Conservation (phyloP, 495 filamentous ascomycete genomes). For the Elasticomyces elasticus region DNA sequence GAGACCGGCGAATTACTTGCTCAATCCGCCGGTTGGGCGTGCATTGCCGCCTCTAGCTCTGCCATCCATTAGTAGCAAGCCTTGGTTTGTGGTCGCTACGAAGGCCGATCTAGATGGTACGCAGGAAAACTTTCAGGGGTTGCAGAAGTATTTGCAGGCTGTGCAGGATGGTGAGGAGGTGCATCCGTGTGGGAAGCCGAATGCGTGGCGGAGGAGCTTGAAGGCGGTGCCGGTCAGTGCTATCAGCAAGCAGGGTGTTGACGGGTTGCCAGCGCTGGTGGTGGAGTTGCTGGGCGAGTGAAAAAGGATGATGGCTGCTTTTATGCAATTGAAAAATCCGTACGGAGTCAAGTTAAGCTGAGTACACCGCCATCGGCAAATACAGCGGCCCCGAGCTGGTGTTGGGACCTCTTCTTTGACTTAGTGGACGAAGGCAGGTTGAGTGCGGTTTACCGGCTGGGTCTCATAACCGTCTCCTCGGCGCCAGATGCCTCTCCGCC, state of each 20-base stretch:
- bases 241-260: conserved; percentile 71
- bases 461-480: no score
- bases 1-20: background rate
- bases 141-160: conserved; percentile 57
- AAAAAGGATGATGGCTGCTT: background rate
- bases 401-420: no score
- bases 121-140: conserved; percentile 58
- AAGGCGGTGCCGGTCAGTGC: conserved; percentile 78
- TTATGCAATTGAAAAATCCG: no score
- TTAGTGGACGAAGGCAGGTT: no score
- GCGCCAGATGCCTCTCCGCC: no score
- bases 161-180: conserved; percentile 47
- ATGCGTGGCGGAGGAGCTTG: conserved; percentile 57
- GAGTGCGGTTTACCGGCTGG: no score
- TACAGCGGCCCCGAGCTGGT: no score
- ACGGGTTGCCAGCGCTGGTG: conserved; percentile 65
- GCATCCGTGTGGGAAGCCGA: conserved; percentile 61
- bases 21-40: conserved; percentile 11
- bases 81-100: conserved; percentile 95
- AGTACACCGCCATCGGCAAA: no score
- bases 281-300: background rate
- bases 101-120: conserved; percentile 82
- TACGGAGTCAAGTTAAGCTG: no score
- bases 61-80: conserved; percentile 70
- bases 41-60: conserved; percentile 27